Conservation (phyloP, 176 grass and related monocot species). For the Carex pumila region DNA sequence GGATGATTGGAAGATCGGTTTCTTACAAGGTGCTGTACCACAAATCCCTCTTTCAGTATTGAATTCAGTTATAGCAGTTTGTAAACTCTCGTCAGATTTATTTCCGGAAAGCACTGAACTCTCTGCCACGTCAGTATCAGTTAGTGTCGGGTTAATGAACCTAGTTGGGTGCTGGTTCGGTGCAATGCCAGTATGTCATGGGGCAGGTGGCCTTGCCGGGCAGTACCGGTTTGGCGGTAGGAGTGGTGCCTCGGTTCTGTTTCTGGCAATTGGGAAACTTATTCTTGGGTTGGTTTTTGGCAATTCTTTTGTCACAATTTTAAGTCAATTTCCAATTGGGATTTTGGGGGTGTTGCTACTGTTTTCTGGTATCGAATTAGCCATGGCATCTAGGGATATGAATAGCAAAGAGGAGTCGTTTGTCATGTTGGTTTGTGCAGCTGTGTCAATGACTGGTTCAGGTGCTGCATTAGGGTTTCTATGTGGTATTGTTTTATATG, state of each 20-base stretch:
- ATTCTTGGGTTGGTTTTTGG: conserved; percentile 58
- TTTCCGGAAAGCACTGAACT: conserved; percentile 59
- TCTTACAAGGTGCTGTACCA: conserved; percentile 64
- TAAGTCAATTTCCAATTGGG: conserved; percentile 64
- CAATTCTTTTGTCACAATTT: conserved; percentile 65
- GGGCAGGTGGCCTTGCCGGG: conserved; percentile 68
- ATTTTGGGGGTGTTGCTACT: conserved; percentile 80
- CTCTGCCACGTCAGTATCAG: conserved; percentile 56
- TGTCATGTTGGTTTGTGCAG: conserved; percentile 75
- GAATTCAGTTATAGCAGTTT: conserved; percentile 88
- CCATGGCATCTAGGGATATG: conserved; percentile 93
- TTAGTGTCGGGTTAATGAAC: conserved; percentile 82
- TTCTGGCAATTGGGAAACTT: conserved; percentile 65
- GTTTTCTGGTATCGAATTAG: conserved; percentile 86
- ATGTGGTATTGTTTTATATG: conserved; percentile 44
- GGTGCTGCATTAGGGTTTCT: conserved; percentile 77
- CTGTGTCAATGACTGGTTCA: conserved; percentile 62
- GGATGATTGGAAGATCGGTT: conserved; percentile 68
- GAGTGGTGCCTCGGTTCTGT: conserved; percentile 79
- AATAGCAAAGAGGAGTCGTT: conserved; percentile 77
- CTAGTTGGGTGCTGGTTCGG: conserved; percentile 92
- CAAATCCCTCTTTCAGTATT: conserved; percentile 81
- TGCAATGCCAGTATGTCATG: conserved; percentile 91
- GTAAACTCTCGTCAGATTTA: conserved; percentile 87
- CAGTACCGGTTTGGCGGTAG: conserved; percentile 85